Evolutionary conservation across 2,329 filamentous ascomycete species (phyloP).

Genomic region (Aspergillus glaucus): DNA sequence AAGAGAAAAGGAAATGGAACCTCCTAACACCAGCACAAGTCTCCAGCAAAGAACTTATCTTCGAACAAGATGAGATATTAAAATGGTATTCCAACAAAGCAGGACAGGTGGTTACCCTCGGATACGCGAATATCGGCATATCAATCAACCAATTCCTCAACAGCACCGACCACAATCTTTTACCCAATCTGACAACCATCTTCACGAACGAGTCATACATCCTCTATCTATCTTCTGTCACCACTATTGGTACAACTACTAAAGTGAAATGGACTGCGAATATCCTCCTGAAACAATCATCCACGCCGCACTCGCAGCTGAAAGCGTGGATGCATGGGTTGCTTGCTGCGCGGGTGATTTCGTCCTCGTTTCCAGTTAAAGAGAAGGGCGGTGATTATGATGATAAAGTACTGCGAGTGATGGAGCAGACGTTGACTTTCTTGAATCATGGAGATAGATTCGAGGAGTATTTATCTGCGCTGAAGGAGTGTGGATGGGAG

Average conservation of each 20-base stretch:
- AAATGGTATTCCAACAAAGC: constrained; percentile 34
- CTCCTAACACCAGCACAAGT: constrained; percentile 59
- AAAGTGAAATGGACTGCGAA: constrained; percentile 26
- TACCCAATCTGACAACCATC: constrained; percentile 43
- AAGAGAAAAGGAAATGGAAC: constrained; percentile 6
- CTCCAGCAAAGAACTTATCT: constrained; percentile 52
- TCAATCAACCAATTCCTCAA: constrained; percentile 32
- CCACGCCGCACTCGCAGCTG: constrained; percentile 46
- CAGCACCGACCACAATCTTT: constrained; percentile 29
- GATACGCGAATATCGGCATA: constrained; percentile 51
- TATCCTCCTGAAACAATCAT: constrained; percentile 60
- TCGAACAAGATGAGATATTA: constrained; percentile 62
- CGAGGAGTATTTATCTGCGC: constrained; percentile 34
- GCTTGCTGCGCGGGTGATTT: constrained; percentile 34
- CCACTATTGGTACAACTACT: background rate
- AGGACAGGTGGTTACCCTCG: constrained; percentile 28
- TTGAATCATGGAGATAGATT: constrained; percentile 40
- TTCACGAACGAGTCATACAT: constrained; percentile 54
- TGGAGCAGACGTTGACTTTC: constrained; percentile 39
- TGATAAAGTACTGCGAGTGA: constrained; percentile 23
- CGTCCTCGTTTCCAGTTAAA: background rate
- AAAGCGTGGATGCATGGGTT: constrained; percentile 60
- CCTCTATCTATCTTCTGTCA: constrained; percentile 48
- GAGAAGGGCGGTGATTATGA: background rate
- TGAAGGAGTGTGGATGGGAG: constrained; percentile 58